These are phyloP conservation scores for Protostelium mycophagum DNA, from an alignment of 78 protist species.

Conservation along the genomic window DNA sequence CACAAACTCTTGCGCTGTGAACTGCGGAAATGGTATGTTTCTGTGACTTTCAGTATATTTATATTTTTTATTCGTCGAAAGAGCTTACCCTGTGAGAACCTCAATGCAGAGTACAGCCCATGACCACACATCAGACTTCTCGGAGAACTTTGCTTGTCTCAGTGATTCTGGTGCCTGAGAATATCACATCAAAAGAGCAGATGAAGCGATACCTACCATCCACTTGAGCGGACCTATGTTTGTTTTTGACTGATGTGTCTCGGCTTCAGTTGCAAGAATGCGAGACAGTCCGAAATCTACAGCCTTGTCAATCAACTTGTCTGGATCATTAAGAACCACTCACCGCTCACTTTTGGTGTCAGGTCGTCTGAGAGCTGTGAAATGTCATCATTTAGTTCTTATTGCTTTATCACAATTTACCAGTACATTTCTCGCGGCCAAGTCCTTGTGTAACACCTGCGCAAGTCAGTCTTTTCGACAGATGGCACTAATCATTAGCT, in stretches of 20 bases:
- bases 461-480: no score
- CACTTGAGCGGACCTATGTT: neutral
- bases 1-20: neutral
- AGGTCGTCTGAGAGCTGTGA: neutral
- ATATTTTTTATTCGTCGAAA: no score
- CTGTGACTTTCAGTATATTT: no score
- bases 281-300: neutral
- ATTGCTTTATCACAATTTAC: neutral
- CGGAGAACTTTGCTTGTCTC: neutral
- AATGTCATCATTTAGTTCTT: neutral
- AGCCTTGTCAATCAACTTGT: neutral
- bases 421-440: neutral
- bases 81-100: no score
- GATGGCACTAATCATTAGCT: neutral
- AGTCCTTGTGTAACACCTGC: neutral
- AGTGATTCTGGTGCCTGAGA: neutral
- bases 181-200: neutral
- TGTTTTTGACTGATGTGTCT: neutral
- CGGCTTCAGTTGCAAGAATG: neutral
- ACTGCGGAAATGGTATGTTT: neutral
- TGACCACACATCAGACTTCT: neutral
- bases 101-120: neutral
- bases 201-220: neutral
- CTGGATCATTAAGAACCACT: neutral
- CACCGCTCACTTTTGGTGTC: neutral